A percentile compares a stretch with the other conserved stretches of the same genome.
phyloP scores from a whole-genome alignment of 78 protist species.

The Dictyostelium brefeldianum region DNA sequence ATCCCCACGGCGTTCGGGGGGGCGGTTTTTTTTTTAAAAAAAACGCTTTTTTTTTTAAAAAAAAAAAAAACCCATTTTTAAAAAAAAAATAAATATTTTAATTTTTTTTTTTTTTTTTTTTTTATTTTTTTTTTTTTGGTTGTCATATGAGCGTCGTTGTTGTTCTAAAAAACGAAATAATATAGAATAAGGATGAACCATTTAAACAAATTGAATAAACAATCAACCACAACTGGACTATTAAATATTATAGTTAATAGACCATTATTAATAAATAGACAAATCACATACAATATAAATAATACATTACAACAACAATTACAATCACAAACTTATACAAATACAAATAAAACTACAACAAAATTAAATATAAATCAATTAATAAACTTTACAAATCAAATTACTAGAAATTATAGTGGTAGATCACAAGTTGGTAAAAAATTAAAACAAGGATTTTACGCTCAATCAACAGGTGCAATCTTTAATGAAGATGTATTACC shows the following conservation, averaged over 20 bases:
- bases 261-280: neutral
- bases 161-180: neutral
- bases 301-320: neutral
- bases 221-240: neutral
- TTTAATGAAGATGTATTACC: conserved; percentile 11
- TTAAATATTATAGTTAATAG: neutral
- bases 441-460: conserved; percentile 23
- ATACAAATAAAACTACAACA: neutral
- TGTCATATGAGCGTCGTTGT: neutral
- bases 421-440: neutral
- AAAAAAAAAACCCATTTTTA: too few relatives aligned
- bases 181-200: neutral
- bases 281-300: neutral
- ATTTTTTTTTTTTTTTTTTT: neutral
- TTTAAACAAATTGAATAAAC: neutral
- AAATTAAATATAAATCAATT: neutral
- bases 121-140: neutral
- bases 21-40: too few relatives aligned
- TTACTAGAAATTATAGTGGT: neutral
- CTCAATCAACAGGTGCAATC: conserved; percentile 61
- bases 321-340: neutral
- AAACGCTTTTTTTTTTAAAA: neutral
- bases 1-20: too few relatives aligned
- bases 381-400: neutral
- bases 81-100: too few relatives aligned